Percentiles rank a stretch among this genome's conserved stretches.
These are phyloP conservation scores for Microdochium nivale DNA, from an alignment of 2,329 filamentous ascomycete species.

Conservation along the genomic window DNA sequence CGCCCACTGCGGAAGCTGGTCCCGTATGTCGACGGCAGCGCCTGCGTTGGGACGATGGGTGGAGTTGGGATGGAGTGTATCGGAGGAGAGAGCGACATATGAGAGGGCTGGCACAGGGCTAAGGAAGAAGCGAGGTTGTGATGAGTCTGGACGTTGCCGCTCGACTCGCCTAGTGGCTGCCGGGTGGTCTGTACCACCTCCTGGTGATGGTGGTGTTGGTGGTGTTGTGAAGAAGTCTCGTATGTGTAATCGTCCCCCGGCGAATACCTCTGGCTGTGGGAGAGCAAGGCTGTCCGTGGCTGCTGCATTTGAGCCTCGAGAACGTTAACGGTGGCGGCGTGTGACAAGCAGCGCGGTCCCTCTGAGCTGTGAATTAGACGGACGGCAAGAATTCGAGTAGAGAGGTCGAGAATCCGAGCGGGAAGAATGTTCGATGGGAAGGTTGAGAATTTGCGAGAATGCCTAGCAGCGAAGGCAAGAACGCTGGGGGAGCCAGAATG, in stretches of 20 bases:
- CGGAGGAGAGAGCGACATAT: conserved; percentile 31
- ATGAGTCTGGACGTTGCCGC: conserved; percentile 39
- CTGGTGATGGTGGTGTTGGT: conserved; percentile 25
- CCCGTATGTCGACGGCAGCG: conserved; percentile 39
- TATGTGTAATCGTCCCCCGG: conserved; percentile 34
- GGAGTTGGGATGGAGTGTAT: conserved; percentile 30
- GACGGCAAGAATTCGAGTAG: no score
- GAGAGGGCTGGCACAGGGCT: conserved; percentile 34
- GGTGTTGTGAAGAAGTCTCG: conserved; percentile 17
- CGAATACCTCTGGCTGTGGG: conserved; percentile 43
- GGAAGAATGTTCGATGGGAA: conserved; percentile 22
- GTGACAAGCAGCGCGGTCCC: no score
- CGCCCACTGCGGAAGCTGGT: conserved; percentile 21
- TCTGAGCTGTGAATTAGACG: no score
- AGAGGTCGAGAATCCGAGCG: neutral
- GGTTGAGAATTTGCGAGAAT: conserved; percentile 22
- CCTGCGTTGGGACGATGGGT: conserved; percentile 40
- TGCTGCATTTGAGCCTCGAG: conserved; percentile 25
- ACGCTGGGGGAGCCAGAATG: conserved; percentile 21
- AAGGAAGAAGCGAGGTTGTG: conserved; percentile 20
- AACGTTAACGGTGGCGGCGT: conserved; percentile 9
- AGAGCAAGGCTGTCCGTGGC: conserved; percentile 37
- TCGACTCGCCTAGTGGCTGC: conserved; percentile 43
- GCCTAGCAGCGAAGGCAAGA: conserved; percentile 18
- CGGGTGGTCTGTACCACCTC: conserved; percentile 24